phyloP scores from a whole-genome alignment of 208 protist species.

The Leishmania gerbilli region DNA sequence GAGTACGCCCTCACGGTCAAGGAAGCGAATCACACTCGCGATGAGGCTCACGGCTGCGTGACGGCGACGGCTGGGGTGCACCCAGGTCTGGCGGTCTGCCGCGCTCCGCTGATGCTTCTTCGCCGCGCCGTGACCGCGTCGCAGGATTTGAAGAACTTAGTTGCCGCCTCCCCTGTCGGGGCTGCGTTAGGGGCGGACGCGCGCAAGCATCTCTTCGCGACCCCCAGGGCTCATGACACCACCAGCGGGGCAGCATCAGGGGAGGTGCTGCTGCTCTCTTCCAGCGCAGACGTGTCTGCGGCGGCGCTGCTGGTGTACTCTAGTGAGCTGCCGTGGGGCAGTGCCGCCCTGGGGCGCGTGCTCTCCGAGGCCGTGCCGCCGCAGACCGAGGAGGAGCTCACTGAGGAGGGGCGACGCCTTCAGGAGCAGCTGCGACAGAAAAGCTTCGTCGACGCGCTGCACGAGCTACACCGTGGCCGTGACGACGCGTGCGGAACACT shows the following conservation, averaged over 20 bases:
- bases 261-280: constrained; percentile 29
- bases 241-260: constrained; percentile 6
- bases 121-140: constrained; percentile 41
- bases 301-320: constrained; percentile 34
- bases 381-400: neutral
- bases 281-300: constrained; percentile 10
- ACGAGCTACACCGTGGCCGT: constrained; percentile 22
- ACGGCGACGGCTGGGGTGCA: neutral
- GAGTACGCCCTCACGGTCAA: neutral
- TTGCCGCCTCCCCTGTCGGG: constrained; percentile 57
- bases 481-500: constrained; percentile 34
- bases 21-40: neutral
- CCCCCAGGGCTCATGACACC: neutral
- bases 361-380: neutral
- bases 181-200: constrained; percentile 51
- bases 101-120: constrained; percentile 50
- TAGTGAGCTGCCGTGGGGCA: constrained; percentile 15
- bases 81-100: constrained; percentile 6
- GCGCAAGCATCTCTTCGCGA: constrained; percentile 62
- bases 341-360: constrained; percentile 19
- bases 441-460: constrained; percentile 4
- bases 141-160: constrained; percentile 68
- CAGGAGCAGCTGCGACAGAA: constrained; percentile 3
- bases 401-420: neutral
- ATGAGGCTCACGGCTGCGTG: neutral